These are phyloP conservation scores for Acanthochlamys bracteata DNA, from an alignment of 106 monocot species.

Conservation along the genomic window DNA sequence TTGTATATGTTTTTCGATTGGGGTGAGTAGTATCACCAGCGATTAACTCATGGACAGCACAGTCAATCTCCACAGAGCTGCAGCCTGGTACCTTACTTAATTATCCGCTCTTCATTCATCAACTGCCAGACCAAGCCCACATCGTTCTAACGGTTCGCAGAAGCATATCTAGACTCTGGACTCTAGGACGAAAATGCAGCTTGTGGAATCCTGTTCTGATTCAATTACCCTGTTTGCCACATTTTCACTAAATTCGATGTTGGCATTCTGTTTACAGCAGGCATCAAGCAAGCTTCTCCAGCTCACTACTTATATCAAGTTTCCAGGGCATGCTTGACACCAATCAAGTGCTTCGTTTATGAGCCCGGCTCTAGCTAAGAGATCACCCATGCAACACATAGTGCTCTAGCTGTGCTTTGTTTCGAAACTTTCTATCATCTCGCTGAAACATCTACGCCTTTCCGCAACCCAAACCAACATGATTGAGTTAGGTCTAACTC, in stretches of 20 bases:
- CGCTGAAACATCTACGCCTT: constrained; percentile 21
- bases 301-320: constrained; percentile 62
- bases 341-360: constrained; percentile 48
- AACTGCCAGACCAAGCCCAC: constrained; percentile 40
- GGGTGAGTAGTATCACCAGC: constrained; percentile 65
- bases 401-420: constrained; percentile 31
- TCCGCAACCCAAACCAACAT: constrained; percentile 43
- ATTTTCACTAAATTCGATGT: constrained; percentile 25
- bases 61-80: constrained; percentile 65
- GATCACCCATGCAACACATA: constrained; percentile 68
- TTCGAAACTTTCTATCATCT: constrained; percentile 16
- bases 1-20: constrained; percentile 34
- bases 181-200: constrained; percentile 51
- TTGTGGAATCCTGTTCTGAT: constrained; percentile 21
- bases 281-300: constrained; percentile 78
- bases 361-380: constrained; percentile 50
- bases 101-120: constrained; percentile 57
- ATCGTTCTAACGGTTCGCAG: constrained; percentile 58
- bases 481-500: constrained; percentile 45
- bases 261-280: constrained; percentile 37
- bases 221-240: constrained; percentile 34
- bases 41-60: constrained; percentile 53
- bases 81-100: constrained; percentile 69
- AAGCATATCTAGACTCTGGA: constrained; percentile 63
- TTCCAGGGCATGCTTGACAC: constrained; percentile 44